phyloP scores from a whole-genome alignment of 106 monocot species.

The Xerophyta viscosa region DNA sequence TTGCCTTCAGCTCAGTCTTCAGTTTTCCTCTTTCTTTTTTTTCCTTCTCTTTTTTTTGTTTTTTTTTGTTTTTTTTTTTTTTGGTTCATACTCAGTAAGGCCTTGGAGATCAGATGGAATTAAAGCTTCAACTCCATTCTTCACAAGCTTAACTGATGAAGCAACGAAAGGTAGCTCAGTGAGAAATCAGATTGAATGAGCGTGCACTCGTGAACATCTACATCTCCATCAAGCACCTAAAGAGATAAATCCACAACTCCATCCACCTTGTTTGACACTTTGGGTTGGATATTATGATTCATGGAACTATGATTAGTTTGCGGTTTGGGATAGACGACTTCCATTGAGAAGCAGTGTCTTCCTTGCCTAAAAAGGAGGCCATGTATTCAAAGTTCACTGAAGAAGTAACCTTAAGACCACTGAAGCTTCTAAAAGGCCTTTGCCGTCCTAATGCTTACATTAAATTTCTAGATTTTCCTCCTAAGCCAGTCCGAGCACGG shows the following conservation, averaged over 20 bases:
- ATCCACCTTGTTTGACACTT: slow-evolving; percentile 33
- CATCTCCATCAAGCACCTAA: slow-evolving; percentile 45
- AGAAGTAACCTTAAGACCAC: slow-evolving; percentile 37
- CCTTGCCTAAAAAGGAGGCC: slow-evolving; percentile 32
- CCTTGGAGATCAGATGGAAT: slow-evolving; percentile 40
- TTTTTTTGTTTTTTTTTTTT: slow-evolving; percentile 37
- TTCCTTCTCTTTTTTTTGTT: slow-evolving; percentile 44
- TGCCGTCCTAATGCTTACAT: slow-evolving; percentile 7
- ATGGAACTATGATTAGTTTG: slow-evolving; percentile 5
- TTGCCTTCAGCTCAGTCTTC: slow-evolving; percentile 45
- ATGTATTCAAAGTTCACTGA: slow-evolving; percentile 17
- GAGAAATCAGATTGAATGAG: slow-evolving; percentile 39
- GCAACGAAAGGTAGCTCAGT: slow-evolving; percentile 41
- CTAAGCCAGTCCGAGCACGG: slow-evolving; percentile 11
- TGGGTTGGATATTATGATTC: slow-evolving; percentile 18
- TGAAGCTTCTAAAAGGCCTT: slow-evolving; percentile 22
- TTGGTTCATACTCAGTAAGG: slow-evolving; percentile 43
- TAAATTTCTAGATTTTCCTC: slow-evolving; percentile 11
- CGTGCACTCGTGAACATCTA: slow-evolving; percentile 52
- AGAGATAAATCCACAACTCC: slow-evolving; percentile 63
- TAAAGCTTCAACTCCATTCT: slow-evolving; percentile 38
- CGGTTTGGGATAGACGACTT: slow-evolving; percentile 18
- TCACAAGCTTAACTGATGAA: slow-evolving; percentile 46
- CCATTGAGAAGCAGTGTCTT: slow-evolving; percentile 20
- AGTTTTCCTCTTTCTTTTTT: slow-evolving; percentile 37